Evolutionary conservation across 768 basidiomycete species (phyloP), one percentile per base, ranked within the genome.

Genomic region (Hemileccinum impolitum): DNA sequence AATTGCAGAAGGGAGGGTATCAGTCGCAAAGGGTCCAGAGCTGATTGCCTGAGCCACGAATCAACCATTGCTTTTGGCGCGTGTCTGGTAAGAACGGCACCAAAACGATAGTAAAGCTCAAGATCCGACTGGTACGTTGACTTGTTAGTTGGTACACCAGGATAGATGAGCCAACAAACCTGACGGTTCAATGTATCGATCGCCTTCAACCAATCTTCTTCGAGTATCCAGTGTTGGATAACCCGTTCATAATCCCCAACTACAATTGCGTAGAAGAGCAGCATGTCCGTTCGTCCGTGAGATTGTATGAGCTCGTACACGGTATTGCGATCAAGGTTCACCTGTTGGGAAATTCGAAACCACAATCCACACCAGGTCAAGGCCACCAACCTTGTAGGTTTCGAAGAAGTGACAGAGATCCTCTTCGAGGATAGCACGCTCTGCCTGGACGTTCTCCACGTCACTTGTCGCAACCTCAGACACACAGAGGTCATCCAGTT

Each of bases 91-190:
- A 99, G 80, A 6, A 90, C 85, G 7, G 94, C 78, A 1, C 90
- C 88, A 66, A 94, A 95, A 32, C 87, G 88, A 68, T 98, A 98
- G 67, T 97, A 98, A 11, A 95, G 74, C 39, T 91, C 90, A 17
- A 92, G 72, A 51, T 89, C 76, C n/a, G 82, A 75, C 90, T 98
- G 60, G 25, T 36, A 37, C 40, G 43, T 51, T 31, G 42, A 19
- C 19, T 26, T 32, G 31, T 39, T 12, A 43, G 31, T 43, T 14
- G 15, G 35, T 39, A 17, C 48, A 30, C 23, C 39, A 30, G 45
- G 26, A 34, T 34, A 36, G 31, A 48, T 17, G 36, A 15, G 26
- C 45, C 19, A 40, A 55, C 51, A 26, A 43, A 90, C 92, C 81
- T 96, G 94, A 40, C 91, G 80, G 61, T 82, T 94, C 52, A 97